Conservation (phyloP, 2,329 filamentous ascomycete species). For the Phoma sp. region DNA sequence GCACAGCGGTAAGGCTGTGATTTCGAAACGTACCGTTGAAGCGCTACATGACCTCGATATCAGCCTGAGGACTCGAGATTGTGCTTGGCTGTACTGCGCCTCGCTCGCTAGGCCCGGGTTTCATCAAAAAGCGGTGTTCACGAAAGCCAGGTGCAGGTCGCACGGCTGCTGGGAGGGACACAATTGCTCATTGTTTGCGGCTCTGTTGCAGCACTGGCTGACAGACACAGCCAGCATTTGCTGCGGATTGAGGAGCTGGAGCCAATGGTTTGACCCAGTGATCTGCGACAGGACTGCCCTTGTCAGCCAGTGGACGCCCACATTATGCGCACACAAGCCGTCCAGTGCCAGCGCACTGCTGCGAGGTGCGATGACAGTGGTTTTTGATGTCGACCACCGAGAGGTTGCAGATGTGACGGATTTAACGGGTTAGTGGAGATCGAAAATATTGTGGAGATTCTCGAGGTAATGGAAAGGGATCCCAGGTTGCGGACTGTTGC, state of each 20-base stretch:
- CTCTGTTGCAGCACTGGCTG: slow-evolving; percentile 33
- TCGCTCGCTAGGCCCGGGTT: slow-evolving; percentile 34
- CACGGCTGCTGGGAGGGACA: slow-evolving; percentile 18
- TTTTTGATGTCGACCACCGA: too few relatives aligned
- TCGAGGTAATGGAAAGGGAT: slow-evolving; percentile 1
- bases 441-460: neutral
- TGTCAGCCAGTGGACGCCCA: slow-evolving; percentile 17
- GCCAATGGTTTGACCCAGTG: slow-evolving; percentile 39
- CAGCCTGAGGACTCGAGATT: slow-evolving; percentile 35
- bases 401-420: neutral
- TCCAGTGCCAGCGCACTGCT: slow-evolving; percentile 36
- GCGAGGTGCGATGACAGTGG: neutral
- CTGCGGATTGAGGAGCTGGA: slow-evolving; percentile 29
- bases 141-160: slow-evolving; percentile 27
- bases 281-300: slow-evolving; percentile 22
- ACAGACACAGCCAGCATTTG: slow-evolving; percentile 23
- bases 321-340: slow-evolving; percentile 14
- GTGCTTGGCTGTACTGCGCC: slow-evolving; percentile 39
- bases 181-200: slow-evolving; percentile 33
- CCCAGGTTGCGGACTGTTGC: slow-evolving; percentile 5
- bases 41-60: slow-evolving; percentile 4
- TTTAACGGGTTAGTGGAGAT: neutral
- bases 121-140: slow-evolving; percentile 27
- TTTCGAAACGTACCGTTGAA: slow-evolving; percentile 12
- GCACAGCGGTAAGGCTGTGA: slow-evolving; percentile 6